These are phyloP conservation scores for Waltergamsia citrina DNA, from an alignment of 2,329 filamentous ascomycete species.

Conservation along the genomic window DNA sequence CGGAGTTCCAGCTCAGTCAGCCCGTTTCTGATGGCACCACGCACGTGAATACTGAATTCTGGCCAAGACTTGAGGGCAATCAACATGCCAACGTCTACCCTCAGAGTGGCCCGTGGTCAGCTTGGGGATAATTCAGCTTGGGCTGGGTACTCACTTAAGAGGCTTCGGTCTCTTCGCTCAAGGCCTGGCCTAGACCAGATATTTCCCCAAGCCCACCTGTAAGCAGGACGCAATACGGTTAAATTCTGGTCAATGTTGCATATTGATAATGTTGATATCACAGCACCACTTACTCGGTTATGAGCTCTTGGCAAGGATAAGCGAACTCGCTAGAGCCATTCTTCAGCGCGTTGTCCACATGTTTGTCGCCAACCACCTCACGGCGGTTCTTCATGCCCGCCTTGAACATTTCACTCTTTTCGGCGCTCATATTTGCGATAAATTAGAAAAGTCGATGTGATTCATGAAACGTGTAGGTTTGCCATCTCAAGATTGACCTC, in stretches of 20 bases:
- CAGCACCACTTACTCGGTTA: constrained; percentile 34
- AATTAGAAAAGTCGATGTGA: no score
- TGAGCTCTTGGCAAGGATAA: constrained; percentile 48
- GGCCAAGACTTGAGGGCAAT: constrained; percentile 47
- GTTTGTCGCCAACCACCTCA: constrained; percentile 47
- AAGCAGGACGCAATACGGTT: no score
- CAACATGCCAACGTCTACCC: constrained; percentile 52
- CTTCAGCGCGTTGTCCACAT: constrained; percentile 45
- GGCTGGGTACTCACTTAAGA: constrained; percentile 32
- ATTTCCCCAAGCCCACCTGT: constrained; percentile 43
- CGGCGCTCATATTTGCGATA: no score
- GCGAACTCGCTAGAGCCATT: constrained; percentile 44
- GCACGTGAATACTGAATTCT: constrained; percentile 50
- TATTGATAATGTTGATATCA: background rate
- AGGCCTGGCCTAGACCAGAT: constrained; percentile 55
- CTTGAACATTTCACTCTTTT: no score
- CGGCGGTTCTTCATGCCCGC: constrained; percentile 49
- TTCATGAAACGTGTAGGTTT: no score
- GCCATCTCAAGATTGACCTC: no score
- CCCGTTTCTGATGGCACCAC: constrained; percentile 53
- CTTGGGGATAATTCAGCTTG: background rate
- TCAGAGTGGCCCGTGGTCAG: no score
- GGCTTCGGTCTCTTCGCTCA: constrained; percentile 46
- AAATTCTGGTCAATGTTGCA: background rate
- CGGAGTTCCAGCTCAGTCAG: constrained; percentile 42